These are phyloP conservation scores for Cymbopogon citratus DNA, from an alignment of 176 grass and related monocot genomes.

Conservation along the genomic window DNA sequence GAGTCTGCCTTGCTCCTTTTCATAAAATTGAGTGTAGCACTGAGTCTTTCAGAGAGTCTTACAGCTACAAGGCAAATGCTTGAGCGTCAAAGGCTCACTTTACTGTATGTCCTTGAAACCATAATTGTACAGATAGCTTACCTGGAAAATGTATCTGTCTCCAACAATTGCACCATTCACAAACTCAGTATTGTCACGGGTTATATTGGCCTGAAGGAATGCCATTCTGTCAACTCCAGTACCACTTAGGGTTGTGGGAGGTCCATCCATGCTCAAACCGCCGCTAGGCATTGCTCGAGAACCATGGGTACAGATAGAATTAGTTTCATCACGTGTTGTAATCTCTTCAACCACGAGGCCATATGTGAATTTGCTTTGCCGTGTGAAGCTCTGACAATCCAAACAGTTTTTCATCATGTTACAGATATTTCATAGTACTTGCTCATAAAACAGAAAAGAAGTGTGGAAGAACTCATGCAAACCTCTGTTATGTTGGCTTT, in stretches of 20 bases:
- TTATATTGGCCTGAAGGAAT: slow-evolving; percentile 83
- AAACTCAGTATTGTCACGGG: slow-evolving; percentile 81
- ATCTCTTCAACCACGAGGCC: slow-evolving; percentile 87
- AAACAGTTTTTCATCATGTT: slow-evolving; percentile 24
- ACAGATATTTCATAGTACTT: slow-evolving; percentile 2
- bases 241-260: slow-evolving; percentile 91
- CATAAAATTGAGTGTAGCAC: not conserved
- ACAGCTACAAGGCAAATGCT: not conserved
- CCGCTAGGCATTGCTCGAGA: slow-evolving; percentile 71
- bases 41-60: not conserved
- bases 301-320: slow-evolving; percentile 85
- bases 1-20: not conserved
- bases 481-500: slow-evolving; percentile 99
- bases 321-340: slow-evolving; percentile 81
- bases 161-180: slow-evolving; percentile 78
- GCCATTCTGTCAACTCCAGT: slow-evolving; percentile 73
- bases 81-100: not conserved
- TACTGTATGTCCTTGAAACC: not conserved
- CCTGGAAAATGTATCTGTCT: slow-evolving; percentile 90
- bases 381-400: slow-evolving; percentile 67
- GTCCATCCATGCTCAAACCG: slow-evolving; percentile 85
- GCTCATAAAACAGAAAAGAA: not conserved
- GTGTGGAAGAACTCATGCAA: not conserved
- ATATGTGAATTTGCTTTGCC: slow-evolving; percentile 94
- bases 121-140: slow-evolving; percentile 30